Evolutionary conservation across 176 grass and related monocot genomes (phyloP), one percentile per base, ranked within the genome.

Genomic region (Hordeum marinum): DNA sequence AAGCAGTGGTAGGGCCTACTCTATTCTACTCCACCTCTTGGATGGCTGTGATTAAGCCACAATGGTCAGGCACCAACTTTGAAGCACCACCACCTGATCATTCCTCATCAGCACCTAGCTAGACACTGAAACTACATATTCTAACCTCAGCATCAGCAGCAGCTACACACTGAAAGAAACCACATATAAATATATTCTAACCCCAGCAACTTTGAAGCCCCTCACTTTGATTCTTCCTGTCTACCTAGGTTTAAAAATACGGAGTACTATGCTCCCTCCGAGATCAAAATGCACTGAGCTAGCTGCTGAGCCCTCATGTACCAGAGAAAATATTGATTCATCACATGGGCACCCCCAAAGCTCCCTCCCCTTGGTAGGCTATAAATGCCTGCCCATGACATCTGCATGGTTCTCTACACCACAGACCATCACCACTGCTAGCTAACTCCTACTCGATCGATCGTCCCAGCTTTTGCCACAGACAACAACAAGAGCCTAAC

Each of bases 191-290:
- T 17, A 75, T 75, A 75, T 75, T 52, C 42, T 75, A 75, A 74
- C 48, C 84, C 85, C 65, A 76, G 73, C 92, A 81, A 70, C 67
- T 83, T 73, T 88, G 66, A 81, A 50, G 72, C 68, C 74, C 76
- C 86, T 87, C 77, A 60, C 70, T 78, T 96, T 91, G 91, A 96
- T 96, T 90, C 94, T 88, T 91, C 91, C 89, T 93, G 94, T 93
- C 94, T 84, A 88, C 78, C 82, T 80, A 81, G 76, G 88, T 91
- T 92, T 75, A 75, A 90, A 90, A 95, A 92, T 80, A 88, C 31
- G 1, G 3, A 1, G 31, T n/a, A 29, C 13, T 79, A 52, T 36
- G 42, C 55, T 42, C 72, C 31, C 63, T 39, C 64, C 72, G 62
- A 82, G 40, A 86, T 82, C 78, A 75, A 82, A 87, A 82, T 52